Percentiles rank a stretch among this genome's conserved stretches.
These are phyloP conservation scores for Peniophora sp. DNA, from an alignment of 1,284 basidiomycete genomes.

Conservation along the genomic window DNA sequence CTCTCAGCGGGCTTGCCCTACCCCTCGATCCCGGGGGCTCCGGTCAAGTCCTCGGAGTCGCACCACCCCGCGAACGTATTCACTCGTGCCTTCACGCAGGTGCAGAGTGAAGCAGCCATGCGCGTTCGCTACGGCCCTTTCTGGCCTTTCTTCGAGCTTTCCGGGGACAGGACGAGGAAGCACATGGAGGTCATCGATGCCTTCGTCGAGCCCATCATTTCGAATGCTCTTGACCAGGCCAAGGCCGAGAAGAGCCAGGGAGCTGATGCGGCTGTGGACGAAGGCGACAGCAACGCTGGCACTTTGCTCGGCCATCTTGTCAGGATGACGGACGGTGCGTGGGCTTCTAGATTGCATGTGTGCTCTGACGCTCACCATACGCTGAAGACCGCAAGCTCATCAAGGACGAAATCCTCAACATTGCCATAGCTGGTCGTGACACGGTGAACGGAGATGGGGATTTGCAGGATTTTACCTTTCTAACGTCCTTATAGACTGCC, in stretches of 20 bases:
- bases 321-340: conserved; percentile 37
- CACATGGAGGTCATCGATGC: conserved; percentile 41
- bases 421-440: conserved; percentile 27
- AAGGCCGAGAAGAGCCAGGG: conserved; percentile 11
- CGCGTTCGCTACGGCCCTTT: conserved; percentile 28
- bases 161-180: conserved; percentile 31
- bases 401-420: conserved; percentile 27
- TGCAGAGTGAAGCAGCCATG: conserved; percentile 30
- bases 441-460: conserved; percentile 21
- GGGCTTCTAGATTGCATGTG: not conserved
- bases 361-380: not conserved
- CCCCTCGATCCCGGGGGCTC: conserved; percentile 11
- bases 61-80: conserved; percentile 19
- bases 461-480: not conserved
- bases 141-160: conserved; percentile 46
- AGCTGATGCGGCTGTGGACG: conserved; percentile 7
- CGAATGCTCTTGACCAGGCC: conserved; percentile 34
- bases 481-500: conserved; percentile 20
- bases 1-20: conserved; percentile 22
- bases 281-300: conserved; percentile 26
- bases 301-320: conserved; percentile 46
- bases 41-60: conserved; percentile 5
- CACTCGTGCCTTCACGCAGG: conserved; percentile 15
- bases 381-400: conserved; percentile 19
- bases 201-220: conserved; percentile 42